Percentiles rank a stretch among this genome's conserved stretches.
phyloP scores from a whole-genome alignment of 257 asterid species.

The Buddleja alternifolia region DNA sequence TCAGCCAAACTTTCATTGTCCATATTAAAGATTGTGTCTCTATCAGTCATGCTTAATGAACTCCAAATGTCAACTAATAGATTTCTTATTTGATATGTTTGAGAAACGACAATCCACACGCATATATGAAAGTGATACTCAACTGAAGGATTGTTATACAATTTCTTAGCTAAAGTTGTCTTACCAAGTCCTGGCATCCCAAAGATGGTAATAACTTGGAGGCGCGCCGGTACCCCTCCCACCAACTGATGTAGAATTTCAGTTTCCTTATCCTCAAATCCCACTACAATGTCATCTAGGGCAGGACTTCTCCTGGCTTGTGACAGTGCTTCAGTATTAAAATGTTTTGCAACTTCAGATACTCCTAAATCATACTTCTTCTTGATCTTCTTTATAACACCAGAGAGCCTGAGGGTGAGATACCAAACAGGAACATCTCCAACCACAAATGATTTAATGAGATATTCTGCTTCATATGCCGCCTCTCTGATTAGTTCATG shows the following conservation, averaged over 20 bases:
- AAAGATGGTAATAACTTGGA: no score
- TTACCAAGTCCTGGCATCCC: no score
- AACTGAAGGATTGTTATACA: background rate
- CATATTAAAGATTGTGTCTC: background rate
- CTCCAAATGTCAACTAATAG: background rate
- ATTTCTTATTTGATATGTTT: background rate
- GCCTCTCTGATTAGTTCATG: no score
- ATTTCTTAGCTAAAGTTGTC: background rate
- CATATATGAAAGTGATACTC: background rate
- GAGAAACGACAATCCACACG: background rate
- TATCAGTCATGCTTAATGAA: background rate
- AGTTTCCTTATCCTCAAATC: background rate
- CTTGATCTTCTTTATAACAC: background rate
- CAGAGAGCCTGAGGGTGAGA: background rate
- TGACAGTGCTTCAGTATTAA: no score
- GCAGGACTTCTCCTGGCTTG: background rate
- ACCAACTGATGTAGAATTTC: background rate
- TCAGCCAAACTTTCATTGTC: no score
- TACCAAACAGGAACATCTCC: conserved; percentile 12
- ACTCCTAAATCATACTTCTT: background rate
- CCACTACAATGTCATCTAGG: background rate
- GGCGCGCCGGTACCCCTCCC: background rate
- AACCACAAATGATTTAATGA: background rate
- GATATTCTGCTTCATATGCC: background rate
- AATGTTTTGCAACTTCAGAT: no score